A percentile compares a stretch with the other conserved stretches of the same genome.
Evolutionary conservation across 768 basidiomycete genomes (phyloP).

Genomic region (Strobilomyces echinocephalus): DNA sequence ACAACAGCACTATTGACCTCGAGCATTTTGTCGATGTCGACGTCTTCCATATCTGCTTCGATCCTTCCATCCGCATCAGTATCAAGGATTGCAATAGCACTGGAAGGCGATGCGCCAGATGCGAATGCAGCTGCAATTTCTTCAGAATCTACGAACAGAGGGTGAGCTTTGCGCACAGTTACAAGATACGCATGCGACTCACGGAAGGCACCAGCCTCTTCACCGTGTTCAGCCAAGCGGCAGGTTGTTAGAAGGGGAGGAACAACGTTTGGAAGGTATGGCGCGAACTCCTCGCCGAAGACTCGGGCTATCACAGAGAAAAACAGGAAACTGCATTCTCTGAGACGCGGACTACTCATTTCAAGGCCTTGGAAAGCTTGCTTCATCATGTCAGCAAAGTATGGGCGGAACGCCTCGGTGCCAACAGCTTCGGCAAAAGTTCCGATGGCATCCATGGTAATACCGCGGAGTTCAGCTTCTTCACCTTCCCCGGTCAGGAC

Average conservation of each 20-base stretch:
- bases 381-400: slow-evolving; percentile 95
- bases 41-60: slow-evolving; percentile 67
- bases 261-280: slow-evolving; percentile 80
- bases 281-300: slow-evolving; percentile 90
- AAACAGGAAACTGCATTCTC: slow-evolving; percentile 97
- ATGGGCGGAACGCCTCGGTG: slow-evolving; percentile 88
- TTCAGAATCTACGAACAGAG: slow-evolving; percentile 36
- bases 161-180: neutral
- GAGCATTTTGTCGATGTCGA: slow-evolving; percentile 82
- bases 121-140: slow-evolving; percentile 61
- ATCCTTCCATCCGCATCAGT: slow-evolving; percentile 49
- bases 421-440: slow-evolving; percentile 98
- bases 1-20: slow-evolving; percentile 95
- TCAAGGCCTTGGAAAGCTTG: slow-evolving; percentile 88
- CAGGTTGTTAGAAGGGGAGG: slow-evolving; percentile 80
- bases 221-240: slow-evolving; percentile 77
- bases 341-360: slow-evolving; percentile 78
- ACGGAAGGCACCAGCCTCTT: slow-evolving; percentile 45
- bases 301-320: slow-evolving; percentile 98
- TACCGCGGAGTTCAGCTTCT: slow-evolving; percentile 90
- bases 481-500: slow-evolving; percentile 82
- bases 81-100: slow-evolving; percentile 60
- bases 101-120: slow-evolving; percentile 68
- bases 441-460: slow-evolving; percentile 98
- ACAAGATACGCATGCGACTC: slow-evolving; percentile 15